Conservation (phyloP, 2,329 filamentous ascomycete genomes). For the Cladophialophora yegresii region DNA sequence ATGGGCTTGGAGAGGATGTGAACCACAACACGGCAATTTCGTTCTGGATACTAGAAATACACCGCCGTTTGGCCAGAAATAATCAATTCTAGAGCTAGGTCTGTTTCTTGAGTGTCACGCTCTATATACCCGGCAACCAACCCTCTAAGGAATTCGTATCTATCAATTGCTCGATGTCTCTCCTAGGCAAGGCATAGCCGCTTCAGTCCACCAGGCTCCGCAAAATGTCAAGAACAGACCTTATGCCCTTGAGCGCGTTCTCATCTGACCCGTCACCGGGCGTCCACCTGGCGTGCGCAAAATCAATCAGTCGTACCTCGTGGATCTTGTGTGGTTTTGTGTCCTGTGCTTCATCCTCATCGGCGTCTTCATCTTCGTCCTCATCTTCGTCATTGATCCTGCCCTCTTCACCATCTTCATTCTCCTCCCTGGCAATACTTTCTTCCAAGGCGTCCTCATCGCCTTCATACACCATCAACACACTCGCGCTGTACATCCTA, state of each 20-base stretch:
- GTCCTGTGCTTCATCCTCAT: conserved; percentile 46
- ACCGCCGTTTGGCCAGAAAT: not conserved
- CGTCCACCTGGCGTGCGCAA: conserved; percentile 86
- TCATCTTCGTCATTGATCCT: conserved; percentile 34
- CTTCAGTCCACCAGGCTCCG: conserved; percentile 48
- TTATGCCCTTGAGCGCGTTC: conserved; percentile 74
- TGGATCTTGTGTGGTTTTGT: conserved; percentile 66
- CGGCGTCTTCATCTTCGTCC: conserved; percentile 28
- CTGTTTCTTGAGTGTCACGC: not conserved
- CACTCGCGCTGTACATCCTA: conserved; percentile 67
- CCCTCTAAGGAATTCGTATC: not conserved
- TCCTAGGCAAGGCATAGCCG: not conserved
- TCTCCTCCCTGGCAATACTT: conserved; percentile 39
- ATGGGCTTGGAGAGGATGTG: conserved; percentile 68
- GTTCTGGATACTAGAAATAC: not conserved
- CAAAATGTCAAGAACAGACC: conserved; percentile 71
- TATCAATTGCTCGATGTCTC: not conserved
- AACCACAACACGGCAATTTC: not conserved
- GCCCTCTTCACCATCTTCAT: conserved; percentile 43
- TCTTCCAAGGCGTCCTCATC: conserved; percentile 58
- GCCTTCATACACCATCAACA: conserved; percentile 68
- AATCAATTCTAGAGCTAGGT: not conserved
- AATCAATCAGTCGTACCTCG: conserved; percentile 88
- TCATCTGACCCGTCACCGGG: conserved; percentile 82
- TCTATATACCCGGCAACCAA: not conserved